Conservation (phyloP, 495 filamentous ascomycete species). For the Cryomyces minteri region DNA sequence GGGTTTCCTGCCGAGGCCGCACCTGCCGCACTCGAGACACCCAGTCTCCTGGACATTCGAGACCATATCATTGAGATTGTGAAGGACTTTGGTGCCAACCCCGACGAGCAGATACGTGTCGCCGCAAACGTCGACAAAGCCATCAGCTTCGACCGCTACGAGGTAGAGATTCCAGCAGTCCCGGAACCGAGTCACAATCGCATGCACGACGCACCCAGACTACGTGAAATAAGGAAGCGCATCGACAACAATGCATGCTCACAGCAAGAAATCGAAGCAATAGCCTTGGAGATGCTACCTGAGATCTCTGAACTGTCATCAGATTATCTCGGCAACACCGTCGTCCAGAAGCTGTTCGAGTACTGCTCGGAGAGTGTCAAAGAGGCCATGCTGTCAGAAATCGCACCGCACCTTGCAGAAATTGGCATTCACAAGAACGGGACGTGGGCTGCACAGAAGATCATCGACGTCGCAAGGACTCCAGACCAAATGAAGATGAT, state of each 20-base stretch:
- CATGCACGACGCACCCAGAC: slow-evolving; percentile 84
- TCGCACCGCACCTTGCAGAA: slow-evolving; percentile 81
- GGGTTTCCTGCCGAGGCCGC: slow-evolving; percentile 22
- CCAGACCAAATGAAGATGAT: slow-evolving; percentile 71
- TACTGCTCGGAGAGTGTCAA: slow-evolving; percentile 81
- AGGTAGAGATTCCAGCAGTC: slow-evolving; percentile 74
- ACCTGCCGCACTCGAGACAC: slow-evolving; percentile 31
- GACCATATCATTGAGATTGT: slow-evolving; percentile 76
- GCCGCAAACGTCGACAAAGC: slow-evolving; percentile 53
- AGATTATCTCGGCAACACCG: slow-evolving; percentile 94
- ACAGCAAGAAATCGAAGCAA: slow-evolving; percentile 74
- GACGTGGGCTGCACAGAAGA: slow-evolving; percentile 98
- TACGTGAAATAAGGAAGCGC: slow-evolving; percentile 89
- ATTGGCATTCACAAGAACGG: slow-evolving; percentile 98
- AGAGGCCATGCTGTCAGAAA: slow-evolving; percentile 77
- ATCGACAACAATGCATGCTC: slow-evolving; percentile 88
- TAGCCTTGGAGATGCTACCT: slow-evolving; percentile 79
- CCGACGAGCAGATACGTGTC: slow-evolving; percentile 63
- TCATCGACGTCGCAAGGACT: slow-evolving; percentile 85
- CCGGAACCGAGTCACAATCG: slow-evolving; percentile 79
- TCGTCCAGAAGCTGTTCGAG: slow-evolving; percentile 97
- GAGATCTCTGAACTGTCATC: slow-evolving; percentile 90
- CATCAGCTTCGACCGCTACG: slow-evolving; percentile 51
- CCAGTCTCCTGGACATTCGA: slow-evolving; percentile 55
- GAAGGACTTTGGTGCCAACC: slow-evolving; percentile 66